A percentile compares a stretch with the other conserved stretches of the same genome.
These are phyloP conservation scores for Malassezia furfur DNA, from an alignment of 1,284 basidiomycete genomes.

Conservation along the genomic window DNA sequence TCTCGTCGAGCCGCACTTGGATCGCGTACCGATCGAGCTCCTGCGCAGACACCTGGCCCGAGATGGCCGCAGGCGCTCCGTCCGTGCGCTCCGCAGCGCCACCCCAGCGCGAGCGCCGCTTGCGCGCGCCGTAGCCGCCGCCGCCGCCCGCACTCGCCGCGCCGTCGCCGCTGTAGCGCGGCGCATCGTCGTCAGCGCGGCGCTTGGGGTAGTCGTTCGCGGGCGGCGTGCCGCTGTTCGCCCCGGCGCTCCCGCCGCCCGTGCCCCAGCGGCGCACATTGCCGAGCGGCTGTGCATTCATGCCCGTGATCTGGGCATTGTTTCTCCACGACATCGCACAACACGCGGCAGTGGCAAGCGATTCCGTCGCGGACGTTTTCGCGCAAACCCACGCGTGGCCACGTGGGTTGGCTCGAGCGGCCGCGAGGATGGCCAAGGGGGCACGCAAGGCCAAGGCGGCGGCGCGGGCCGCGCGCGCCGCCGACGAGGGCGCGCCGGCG, in stretches of 20 bases:
- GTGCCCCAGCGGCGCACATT: slow-evolving; percentile 37
- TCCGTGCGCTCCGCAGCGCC: slow-evolving; percentile 31
- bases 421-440: slow-evolving; percentile 1
- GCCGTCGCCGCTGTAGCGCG: not conserved
- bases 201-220: slow-evolving; percentile 3
- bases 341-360: not conserved
- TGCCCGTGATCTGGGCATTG: slow-evolving; percentile 41
- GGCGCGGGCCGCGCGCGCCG: not conserved
- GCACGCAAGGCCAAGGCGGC: not conserved
- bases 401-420: slow-evolving; percentile 5
- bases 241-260: slow-evolving; percentile 1
- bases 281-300: slow-evolving; percentile 42
- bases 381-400: slow-evolving; percentile 1
- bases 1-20: slow-evolving; percentile 71
- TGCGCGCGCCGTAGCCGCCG: slow-evolving; percentile 27
- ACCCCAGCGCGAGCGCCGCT: slow-evolving; percentile 45
- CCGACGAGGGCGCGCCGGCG: no score
- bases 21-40: slow-evolving; percentile 47
- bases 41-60: slow-evolving; percentile 30
- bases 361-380: not conserved
- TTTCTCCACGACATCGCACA: slow-evolving; percentile 44
- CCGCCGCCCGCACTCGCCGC: not conserved
- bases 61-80: slow-evolving; percentile 37
- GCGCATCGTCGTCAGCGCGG: not conserved
- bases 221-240: slow-evolving; percentile 6